Conservation (phyloP, 2,329 filamentous ascomycete genomes). For the Aspergillus intermedius region DNA sequence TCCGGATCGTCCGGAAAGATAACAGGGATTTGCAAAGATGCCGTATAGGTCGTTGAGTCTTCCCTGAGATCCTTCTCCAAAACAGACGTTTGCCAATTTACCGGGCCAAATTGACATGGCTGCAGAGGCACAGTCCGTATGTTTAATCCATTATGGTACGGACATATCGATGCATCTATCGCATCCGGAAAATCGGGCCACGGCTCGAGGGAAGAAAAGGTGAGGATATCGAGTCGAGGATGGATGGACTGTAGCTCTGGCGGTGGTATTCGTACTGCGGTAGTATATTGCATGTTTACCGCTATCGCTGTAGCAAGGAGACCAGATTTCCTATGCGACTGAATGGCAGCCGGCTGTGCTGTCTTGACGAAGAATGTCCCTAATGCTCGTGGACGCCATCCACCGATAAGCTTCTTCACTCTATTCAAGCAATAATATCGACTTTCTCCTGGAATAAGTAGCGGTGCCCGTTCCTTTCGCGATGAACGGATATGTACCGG, state of each 20-base stretch:
- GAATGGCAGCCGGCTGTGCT: neutral
- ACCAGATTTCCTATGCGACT: neutral
- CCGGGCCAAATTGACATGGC: neutral
- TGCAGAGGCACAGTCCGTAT: neutral
- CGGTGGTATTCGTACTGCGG: neutral
- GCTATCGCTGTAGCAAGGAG: neutral
- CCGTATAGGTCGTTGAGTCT: neutral
- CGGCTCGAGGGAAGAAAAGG: slow-evolving; percentile 8
- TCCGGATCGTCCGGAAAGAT: neutral
- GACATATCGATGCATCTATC: slow-evolving; percentile 2
- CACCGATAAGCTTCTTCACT: neutral
- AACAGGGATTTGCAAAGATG: slow-evolving; percentile 1
- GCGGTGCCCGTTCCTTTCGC: slow-evolving; percentile 6
- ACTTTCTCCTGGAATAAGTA: slow-evolving; percentile 3
- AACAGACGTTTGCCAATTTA: neutral
- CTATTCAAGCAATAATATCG: slow-evolving; percentile 1
- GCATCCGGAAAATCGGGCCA: slow-evolving; percentile 11
- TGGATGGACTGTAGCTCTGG: neutral
- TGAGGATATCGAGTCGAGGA: slow-evolving; percentile 7
- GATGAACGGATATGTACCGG: slow-evolving; percentile 8
- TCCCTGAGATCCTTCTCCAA: neutral
- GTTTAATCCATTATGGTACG: neutral
- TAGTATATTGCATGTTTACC: slow-evolving; percentile 8
- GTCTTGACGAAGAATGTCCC: neutral
- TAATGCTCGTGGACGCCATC: neutral